Percentiles rank a stretch among this genome's conserved stretches.
Conservation (phyloP, 2,329 filamentous ascomycete species). For the Venturia aucupariae region DNA sequence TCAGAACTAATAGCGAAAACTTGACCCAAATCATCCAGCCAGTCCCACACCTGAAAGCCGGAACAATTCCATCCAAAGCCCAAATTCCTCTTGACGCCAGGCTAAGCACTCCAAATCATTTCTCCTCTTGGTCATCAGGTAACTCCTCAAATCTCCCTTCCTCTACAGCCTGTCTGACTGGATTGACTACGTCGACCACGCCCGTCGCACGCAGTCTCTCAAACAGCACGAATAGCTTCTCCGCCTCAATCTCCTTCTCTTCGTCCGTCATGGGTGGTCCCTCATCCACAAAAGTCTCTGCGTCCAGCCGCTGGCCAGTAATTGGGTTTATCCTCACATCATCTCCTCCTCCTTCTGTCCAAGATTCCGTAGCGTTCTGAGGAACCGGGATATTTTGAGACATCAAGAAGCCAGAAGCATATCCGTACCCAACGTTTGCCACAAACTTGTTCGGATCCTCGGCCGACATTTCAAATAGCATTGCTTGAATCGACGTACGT, state of each 20-base stretch:
- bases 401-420: slow-evolving; percentile 81
- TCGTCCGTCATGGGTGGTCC: slow-evolving; percentile 73
- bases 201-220: slow-evolving; percentile 74
- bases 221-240: slow-evolving; percentile 81
- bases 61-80: not conserved
- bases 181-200: slow-evolving; percentile 69
- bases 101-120: not conserved
- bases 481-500: slow-evolving; percentile 62
- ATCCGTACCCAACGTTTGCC: slow-evolving; percentile 88
- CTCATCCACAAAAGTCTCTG: slow-evolving; percentile 55
- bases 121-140: slow-evolving; percentile 32
- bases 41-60: not conserved
- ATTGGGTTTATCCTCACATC: slow-evolving; percentile 61
- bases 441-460: slow-evolving; percentile 73
- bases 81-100: not conserved
- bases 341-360: slow-evolving; percentile 20
- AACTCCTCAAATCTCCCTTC: slow-evolving; percentile 61
- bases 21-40: not conserved
- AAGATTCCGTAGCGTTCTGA: slow-evolving; percentile 51
- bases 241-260: slow-evolving; percentile 87
- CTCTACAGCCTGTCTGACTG: slow-evolving; percentile 58
- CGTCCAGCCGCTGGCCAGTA: slow-evolving; percentile 72
- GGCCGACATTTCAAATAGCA: slow-evolving; percentile 82
- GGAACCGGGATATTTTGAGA: slow-evolving; percentile 74
- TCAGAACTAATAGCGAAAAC: not conserved